Evolutionary conservation across 169 alveolate species (phyloP), one percentile per base, ranked within the genome.

Genomic region (Plasmodium cynomolgi): DNA sequence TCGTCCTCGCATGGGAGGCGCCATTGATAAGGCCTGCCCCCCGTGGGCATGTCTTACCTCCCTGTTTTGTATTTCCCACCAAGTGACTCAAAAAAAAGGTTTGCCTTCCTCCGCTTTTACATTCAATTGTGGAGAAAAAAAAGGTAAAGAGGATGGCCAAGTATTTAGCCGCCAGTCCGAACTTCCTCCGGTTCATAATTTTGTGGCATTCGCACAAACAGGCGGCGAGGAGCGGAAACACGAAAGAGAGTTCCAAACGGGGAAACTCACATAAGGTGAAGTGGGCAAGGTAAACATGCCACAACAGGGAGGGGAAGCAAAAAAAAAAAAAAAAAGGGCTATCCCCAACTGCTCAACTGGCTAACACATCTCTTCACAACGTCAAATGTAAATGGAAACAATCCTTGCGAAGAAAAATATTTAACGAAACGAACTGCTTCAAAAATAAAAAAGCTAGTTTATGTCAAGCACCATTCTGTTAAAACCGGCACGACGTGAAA

Each of bases 251-350:
- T 41, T 15, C 50, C 50, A 41, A 8, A 41, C 0, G 50, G 50
- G 50, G 13, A 41, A 41, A 41, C 50, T 41, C 50, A 41, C 50
- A 41, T 41, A 41, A 41, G 50, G 50, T 41, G 9, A 41, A 41
- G 50, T 41, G 50, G 50, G 50, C 50, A 0, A 34, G 58, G n/a
- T 15, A 9, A 37, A 17, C 37, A 77, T 33, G 71, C 7, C 23
- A 34, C 5, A 33, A 33, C 1, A 20, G 3, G 26, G 58, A 15
- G 17, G 56, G 13, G 23, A 17, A 41, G 3, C 2, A 7, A 34
- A 75, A 75, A 75, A 79, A 41, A 79, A 79, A 79, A 79, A 79
- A 41, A 79, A 79, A 79, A 29, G 15, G 11, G 34, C 54, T 34
- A 26, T 62, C 75, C 75, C n/a, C 33, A 23, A 62, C 34, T 62